A percentile compares a stretch with the other conserved stretches of the same genome.
phyloP scores from a whole-genome alignment of 805 yeast species.

The Wickerhamiella sorbophila region DNA sequence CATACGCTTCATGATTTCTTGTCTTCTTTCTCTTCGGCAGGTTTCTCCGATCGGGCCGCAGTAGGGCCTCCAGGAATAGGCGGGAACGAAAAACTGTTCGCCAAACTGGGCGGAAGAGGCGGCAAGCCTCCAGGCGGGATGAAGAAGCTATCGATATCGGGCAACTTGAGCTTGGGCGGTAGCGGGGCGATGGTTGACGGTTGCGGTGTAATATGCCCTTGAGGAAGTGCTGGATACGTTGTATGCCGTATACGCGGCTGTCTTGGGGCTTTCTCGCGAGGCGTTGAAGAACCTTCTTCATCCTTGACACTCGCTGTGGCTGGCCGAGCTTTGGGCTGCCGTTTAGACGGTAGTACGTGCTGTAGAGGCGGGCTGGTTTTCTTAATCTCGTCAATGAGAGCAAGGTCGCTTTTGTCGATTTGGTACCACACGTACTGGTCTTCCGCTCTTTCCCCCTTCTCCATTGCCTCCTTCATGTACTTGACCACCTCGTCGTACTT shows the following conservation, averaged over 20 bases:
- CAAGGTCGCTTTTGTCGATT: constrained; percentile 28
- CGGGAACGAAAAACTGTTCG: not conserved
- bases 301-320: not conserved
- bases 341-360: constrained; percentile 9
- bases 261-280: not conserved
- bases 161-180: constrained; percentile 7
- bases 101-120: constrained; percentile 13
- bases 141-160: constrained; percentile 8
- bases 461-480: constrained; percentile 47
- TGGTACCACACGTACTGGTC: constrained; percentile 70
- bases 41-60: not conserved
- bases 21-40: not conserved
- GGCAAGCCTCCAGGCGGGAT: constrained; percentile 11
- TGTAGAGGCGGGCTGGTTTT: constrained; percentile 12
- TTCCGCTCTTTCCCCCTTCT: constrained; percentile 44
- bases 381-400: constrained; percentile 18
- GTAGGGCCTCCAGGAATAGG: constrained; percentile 2
- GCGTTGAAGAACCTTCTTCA: not conserved
- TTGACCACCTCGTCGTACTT: constrained; percentile 40
- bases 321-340: constrained; percentile 11
- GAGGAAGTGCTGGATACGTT: not conserved
- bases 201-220: not conserved
- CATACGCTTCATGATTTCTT: constrained; percentile 9
- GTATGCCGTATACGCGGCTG: not conserved
- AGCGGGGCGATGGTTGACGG: not conserved